Conservation (phyloP, 176 grass and related monocot genomes). For the Bonia amplexicaulis region DNA sequence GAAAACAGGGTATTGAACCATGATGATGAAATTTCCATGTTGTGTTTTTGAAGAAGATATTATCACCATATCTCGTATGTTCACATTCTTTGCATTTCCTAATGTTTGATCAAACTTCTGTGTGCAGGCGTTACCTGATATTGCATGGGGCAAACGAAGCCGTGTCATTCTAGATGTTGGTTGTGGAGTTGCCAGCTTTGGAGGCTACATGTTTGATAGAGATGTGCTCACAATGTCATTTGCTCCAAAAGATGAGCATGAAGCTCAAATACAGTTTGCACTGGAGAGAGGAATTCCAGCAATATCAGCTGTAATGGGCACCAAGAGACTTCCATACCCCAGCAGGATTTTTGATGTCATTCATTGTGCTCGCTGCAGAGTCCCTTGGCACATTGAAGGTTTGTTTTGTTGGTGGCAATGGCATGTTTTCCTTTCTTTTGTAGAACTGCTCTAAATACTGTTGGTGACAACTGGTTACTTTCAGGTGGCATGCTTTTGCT, state of each 20-base stretch:
- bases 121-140: conserved; percentile 75
- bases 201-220: conserved; percentile 98
- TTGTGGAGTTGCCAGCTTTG: conserved; percentile 98
- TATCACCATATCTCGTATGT: background rate
- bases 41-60: background rate
- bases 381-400: conserved; percentile 99
- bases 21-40: background rate
- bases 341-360: conserved; percentile 88
- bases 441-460: conserved; percentile 8
- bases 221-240: conserved; percentile 95
- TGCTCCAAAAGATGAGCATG: conserved; percentile 99
- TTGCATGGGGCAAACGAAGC: conserved; percentile 86
- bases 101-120: background rate
- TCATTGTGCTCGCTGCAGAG: conserved; percentile 91
- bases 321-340: conserved; percentile 92
- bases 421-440: conserved; percentile 6
- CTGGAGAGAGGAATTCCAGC: conserved; percentile 97
- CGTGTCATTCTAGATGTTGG: conserved; percentile 91
- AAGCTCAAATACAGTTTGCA: conserved; percentile 99
- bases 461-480: conserved; percentile 18
- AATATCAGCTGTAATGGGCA: conserved; percentile 98
- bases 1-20: background rate
- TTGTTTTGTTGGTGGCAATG: conserved; percentile 17
- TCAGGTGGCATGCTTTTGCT: conserved; percentile 90
- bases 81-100: background rate